Percentiles rank a stretch among this genome's conserved stretches.
Conservation (phyloP, 306 rosid species). For the Corylus heterophylla region DNA sequence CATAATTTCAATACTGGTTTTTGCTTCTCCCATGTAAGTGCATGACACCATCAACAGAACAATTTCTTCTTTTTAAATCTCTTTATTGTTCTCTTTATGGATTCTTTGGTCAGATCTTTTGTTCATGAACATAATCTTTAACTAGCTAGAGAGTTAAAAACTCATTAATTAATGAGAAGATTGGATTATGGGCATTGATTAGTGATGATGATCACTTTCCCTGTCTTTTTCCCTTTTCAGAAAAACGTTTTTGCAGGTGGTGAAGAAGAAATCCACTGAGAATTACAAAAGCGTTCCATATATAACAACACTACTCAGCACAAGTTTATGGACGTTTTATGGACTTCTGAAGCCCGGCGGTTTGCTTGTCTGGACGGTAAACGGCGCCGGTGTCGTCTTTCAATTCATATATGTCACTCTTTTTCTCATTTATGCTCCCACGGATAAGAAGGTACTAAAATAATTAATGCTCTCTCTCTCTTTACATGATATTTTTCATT, state of each 20-base stretch:
- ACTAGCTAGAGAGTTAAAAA: too few relatives aligned
- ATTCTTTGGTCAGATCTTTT: too few relatives aligned
- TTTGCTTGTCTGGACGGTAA: slow-evolving; percentile 42
- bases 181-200: background rate
- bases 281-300: slow-evolving; percentile 48
- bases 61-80: too few relatives aligned
- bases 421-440: slow-evolving; percentile 50
- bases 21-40: slow-evolving; percentile 57
- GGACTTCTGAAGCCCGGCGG: slow-evolving; percentile 50
- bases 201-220: too few relatives aligned
- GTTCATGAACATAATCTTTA: too few relatives aligned
- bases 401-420: slow-evolving; percentile 44
- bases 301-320: slow-evolving; percentile 41
- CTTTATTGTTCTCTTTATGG: too few relatives aligned
- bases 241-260: slow-evolving; percentile 47
- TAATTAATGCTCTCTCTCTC: too few relatives aligned
- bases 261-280: slow-evolving; percentile 56
- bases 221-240: background rate
- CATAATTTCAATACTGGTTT: slow-evolving; percentile 48
- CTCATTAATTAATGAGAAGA: too few relatives aligned
- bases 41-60: background rate
- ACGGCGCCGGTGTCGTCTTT: slow-evolving; percentile 46
- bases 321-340: slow-evolving; percentile 62
- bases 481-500: too few relatives aligned
- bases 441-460: slow-evolving; percentile 40